Percentiles rank a stretch among this genome's conserved stretches.
These are phyloP conservation scores for Casuarina glauca DNA, from an alignment of 306 rosid genomes.

Conservation along the genomic window DNA sequence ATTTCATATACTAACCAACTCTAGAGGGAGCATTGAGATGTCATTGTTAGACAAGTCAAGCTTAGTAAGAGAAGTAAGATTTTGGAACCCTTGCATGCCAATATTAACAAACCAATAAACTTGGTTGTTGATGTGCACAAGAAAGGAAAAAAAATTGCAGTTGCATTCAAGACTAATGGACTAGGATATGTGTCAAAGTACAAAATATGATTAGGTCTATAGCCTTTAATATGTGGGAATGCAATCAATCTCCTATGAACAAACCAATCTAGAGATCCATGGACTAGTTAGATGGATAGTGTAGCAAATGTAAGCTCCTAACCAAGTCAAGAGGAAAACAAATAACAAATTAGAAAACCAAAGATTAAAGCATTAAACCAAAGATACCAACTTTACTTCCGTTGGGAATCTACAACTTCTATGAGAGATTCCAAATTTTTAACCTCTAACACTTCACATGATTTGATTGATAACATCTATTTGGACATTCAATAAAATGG, in stretches of 20 bases:
- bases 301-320: background rate
- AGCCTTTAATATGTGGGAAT: background rate
- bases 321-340: background rate
- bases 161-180: slow-evolving; percentile 17
- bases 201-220: background rate
- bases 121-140: slow-evolving; percentile 3
- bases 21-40: slow-evolving; percentile 77
- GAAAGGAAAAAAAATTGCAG: slow-evolving; percentile 2
- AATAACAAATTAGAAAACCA: background rate
- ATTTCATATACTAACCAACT: slow-evolving; percentile 60
- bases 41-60: slow-evolving; percentile 79
- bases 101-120: slow-evolving; percentile 24
- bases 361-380: background rate
- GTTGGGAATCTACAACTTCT: background rate
- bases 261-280: background rate
- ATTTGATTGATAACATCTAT: background rate
- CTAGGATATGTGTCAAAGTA: slow-evolving; percentile 1
- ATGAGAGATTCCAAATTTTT: background rate
- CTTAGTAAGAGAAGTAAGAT: slow-evolving; percentile 67
- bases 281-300: background rate
- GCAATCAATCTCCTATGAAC: slow-evolving; percentile 1
- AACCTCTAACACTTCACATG: background rate
- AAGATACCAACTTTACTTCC: background rate
- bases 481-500: background rate
- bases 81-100: slow-evolving; percentile 64